A percentile compares a stretch with the other conserved stretches of the same genome.
Conservation (phyloP, 768 basidiomycete genomes). For the Boletus eberwhitei region DNA sequence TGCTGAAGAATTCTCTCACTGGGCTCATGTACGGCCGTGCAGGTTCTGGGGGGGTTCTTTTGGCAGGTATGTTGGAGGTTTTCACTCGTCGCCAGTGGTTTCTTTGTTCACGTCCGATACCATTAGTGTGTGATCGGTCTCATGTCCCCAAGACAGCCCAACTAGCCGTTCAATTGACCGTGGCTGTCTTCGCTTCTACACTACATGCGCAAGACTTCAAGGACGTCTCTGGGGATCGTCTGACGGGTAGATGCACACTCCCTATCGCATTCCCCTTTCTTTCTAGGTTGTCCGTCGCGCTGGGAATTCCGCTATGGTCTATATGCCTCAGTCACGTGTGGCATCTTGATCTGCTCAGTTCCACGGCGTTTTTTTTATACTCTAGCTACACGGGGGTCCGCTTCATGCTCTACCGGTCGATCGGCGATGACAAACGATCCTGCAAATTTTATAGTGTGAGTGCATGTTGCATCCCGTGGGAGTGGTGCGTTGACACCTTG, state of each 20-base stretch:
- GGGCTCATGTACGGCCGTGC: constrained; percentile 33
- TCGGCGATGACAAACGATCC: constrained; percentile 20
- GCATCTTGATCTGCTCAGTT: constrained; percentile 13
- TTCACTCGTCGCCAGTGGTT: neutral
- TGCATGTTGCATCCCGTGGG: neutral
- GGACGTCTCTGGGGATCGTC: constrained; percentile 39
- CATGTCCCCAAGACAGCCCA: constrained; percentile 6
- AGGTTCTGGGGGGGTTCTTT: constrained; percentile 32
- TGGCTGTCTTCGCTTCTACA: constrained; percentile 30
- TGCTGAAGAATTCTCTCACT: constrained; percentile 29
- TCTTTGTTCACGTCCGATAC: neutral
- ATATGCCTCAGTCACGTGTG: constrained; percentile 21
- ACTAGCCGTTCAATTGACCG: constrained; percentile 27
- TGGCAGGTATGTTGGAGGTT: constrained; percentile 26
- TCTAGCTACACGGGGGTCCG: constrained; percentile 16
- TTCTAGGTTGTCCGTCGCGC: constrained; percentile 14
- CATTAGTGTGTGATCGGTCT: constrained; percentile 16
- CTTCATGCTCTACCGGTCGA: constrained; percentile 17
- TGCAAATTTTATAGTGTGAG: constrained; percentile 25
- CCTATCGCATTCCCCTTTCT: constrained; percentile 37
- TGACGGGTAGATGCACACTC: constrained; percentile 36
- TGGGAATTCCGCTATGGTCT: constrained; percentile 26
- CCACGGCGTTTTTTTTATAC: constrained; percentile 15
- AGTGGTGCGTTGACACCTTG: neutral
- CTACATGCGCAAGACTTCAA: constrained; percentile 32